phyloP scores from a whole-genome alignment of 768 basidiomycete genomes.

The Pholiota molesta region DNA sequence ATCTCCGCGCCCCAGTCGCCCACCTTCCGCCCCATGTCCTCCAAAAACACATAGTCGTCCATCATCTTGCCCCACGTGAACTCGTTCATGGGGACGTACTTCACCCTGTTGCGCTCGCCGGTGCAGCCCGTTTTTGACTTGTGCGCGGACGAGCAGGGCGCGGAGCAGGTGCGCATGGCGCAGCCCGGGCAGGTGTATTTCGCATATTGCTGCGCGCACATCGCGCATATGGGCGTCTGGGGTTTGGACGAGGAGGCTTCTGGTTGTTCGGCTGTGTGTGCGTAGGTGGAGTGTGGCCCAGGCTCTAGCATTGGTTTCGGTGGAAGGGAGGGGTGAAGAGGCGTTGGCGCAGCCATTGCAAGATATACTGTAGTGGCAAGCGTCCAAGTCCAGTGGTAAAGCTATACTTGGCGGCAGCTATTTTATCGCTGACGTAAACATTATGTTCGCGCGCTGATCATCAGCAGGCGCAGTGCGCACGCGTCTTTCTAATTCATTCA shows the following conservation, averaged over 20 bases:
- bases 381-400: not conserved
- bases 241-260: conserved; percentile 22
- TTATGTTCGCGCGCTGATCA: not conserved
- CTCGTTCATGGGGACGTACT: conserved; percentile 79
- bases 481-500: no score
- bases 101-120: conserved; percentile 72
- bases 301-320: conserved; percentile 14
- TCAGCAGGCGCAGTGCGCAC: no score
- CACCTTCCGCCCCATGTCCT: conserved; percentile 79
- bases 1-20: conserved; percentile 75
- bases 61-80: conserved; percentile 89
- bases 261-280: conserved; percentile 12
- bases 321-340: conserved; percentile 20
- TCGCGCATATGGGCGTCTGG: conserved; percentile 39
- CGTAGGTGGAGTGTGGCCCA: not conserved
- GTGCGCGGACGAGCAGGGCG: conserved; percentile 68
- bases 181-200: conserved; percentile 87
- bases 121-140: conserved; percentile 64
- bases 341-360: conserved; percentile 3
- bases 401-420: not conserved
- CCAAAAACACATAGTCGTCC: conserved; percentile 86
- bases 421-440: conserved; percentile 11
- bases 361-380: not conserved
- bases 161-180: conserved; percentile 69
- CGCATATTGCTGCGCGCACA: conserved; percentile 49